phyloP scores from a whole-genome alignment of 1,284 basidiomycete genomes.

The Porodaedalea pini region DNA sequence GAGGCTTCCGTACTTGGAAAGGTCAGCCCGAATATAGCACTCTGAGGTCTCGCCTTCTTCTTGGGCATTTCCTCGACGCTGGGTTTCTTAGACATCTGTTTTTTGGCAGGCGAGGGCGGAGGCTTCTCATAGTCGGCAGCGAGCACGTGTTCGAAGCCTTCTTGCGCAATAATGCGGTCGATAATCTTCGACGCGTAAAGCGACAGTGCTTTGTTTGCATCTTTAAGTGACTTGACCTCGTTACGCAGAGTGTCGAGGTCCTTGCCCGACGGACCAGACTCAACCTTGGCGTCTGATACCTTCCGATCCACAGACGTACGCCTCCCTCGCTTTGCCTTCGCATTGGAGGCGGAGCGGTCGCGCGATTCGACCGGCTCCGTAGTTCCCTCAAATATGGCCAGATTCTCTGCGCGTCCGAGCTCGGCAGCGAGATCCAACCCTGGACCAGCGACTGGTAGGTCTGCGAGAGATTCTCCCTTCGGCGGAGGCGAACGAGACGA shows the following conservation, averaged over 20 bases:
- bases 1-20: constrained; percentile 37
- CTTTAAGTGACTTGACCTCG: constrained; percentile 88
- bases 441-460: constrained; percentile 78
- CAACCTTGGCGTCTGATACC: constrained; percentile 40
- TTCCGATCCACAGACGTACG: constrained; percentile 40
- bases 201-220: constrained; percentile 91
- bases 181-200: constrained; percentile 96
- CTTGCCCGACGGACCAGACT: constrained; percentile 37
- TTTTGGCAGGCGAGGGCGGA: constrained; percentile 22
- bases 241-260: constrained; percentile 68
- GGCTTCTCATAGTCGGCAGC: constrained; percentile 78
- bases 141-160: constrained; percentile 92
- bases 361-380: constrained; percentile 44
- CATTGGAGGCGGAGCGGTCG: constrained; percentile 42
- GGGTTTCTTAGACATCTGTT: constrained; percentile 25
- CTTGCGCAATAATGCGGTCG: constrained; percentile 89
- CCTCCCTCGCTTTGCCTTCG: constrained; percentile 52
- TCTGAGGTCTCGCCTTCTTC: constrained; percentile 56
- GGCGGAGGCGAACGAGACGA: constrained; percentile 45
- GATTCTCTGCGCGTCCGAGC: constrained; percentile 82
- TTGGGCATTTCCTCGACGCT: constrained; percentile 22
- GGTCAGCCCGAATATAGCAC: constrained; percentile 47
- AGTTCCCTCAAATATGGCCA: constrained; percentile 59
- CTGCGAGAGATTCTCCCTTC: constrained; percentile 72
- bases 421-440: constrained; percentile 88